Evolutionary conservation across 441 rosid species (phyloP).

Genomic region (Pelargonium exstipulatum): DNA sequence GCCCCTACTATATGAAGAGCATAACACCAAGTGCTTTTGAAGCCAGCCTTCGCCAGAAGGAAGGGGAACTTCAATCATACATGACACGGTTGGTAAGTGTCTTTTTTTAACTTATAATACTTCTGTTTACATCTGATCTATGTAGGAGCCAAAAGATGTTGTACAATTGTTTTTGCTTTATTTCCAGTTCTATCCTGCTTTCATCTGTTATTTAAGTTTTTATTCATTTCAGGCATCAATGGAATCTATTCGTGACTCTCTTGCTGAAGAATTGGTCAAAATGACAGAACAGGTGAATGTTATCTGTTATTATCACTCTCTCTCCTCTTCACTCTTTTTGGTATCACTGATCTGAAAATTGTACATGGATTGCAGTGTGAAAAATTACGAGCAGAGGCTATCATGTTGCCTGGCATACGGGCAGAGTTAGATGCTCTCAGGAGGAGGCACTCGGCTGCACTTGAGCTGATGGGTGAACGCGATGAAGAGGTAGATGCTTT

Average conservation of each 20-base stretch:
- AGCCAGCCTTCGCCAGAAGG: conserved; percentile 91
- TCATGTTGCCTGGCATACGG: conserved; percentile 60
- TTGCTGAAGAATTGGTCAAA: conserved; percentile 93
- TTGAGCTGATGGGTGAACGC: conserved; percentile 99
- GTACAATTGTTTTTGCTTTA: not conserved
- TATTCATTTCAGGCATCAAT: conserved; percentile 57
- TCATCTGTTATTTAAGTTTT: conserved; percentile 16
- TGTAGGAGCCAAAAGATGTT: not conserved
- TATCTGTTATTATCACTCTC: not conserved
- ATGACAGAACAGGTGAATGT: conserved; percentile 76
- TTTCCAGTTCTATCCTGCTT: not conserved
- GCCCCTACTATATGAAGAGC: conserved; percentile 83
- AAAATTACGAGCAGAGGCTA: conserved; percentile 67
- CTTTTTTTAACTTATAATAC: conserved; percentile 9
- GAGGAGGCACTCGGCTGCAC: conserved; percentile 86
- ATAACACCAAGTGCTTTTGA: conserved; percentile 89
- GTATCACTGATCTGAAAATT: not conserved
- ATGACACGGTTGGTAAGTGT: conserved; percentile 86
- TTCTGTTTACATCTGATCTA: not conserved
- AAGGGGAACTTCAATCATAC: conserved; percentile 95
- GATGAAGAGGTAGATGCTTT: conserved; percentile 79
- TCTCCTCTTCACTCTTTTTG: not conserved
- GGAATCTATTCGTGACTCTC: conserved; percentile 95
- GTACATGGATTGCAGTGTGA: conserved; percentile 57
- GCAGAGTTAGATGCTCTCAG: conserved; percentile 93